Evolutionary conservation across 257 asterid species (phyloP).

Genomic region (Cynanchum wilfordii): DNA sequence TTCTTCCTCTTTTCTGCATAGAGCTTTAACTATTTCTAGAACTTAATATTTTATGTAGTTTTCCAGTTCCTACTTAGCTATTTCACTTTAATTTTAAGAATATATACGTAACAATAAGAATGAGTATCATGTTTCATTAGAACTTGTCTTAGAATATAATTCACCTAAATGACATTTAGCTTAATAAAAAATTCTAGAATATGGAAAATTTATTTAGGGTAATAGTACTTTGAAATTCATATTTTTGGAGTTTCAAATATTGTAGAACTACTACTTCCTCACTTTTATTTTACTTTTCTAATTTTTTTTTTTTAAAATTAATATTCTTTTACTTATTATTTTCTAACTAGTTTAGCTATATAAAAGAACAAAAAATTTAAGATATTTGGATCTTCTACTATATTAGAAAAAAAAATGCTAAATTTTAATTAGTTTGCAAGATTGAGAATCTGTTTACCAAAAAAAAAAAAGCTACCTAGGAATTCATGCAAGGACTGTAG

Average conservation of each 20-base stretch:
- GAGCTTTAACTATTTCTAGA: neutral
- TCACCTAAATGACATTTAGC: neutral
- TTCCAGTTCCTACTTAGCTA: neutral
- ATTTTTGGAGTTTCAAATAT: no score
- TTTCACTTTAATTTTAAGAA: neutral
- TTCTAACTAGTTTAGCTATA: no score
- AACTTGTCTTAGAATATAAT: neutral
- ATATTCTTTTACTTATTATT: no score
- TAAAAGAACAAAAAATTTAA: no score
- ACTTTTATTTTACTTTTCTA: no score
- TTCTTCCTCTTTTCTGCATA: neutral
- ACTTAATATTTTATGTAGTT: neutral
- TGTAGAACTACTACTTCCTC: no score
- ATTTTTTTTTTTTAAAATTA: no score
- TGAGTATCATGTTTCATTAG: neutral
- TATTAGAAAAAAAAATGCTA: no score
- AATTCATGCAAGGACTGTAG: neutral
- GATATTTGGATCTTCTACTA: no score
- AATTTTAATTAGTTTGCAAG: no score
- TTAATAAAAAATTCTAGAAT: neutral
- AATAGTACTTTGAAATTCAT: no score
- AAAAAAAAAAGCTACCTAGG: neutral
- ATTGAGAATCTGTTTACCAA: no score
- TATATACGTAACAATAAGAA: neutral
- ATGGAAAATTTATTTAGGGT: neutral